phyloP scores from a whole-genome alignment of 164 flowering plant species.

The Litsea cubeba region DNA sequence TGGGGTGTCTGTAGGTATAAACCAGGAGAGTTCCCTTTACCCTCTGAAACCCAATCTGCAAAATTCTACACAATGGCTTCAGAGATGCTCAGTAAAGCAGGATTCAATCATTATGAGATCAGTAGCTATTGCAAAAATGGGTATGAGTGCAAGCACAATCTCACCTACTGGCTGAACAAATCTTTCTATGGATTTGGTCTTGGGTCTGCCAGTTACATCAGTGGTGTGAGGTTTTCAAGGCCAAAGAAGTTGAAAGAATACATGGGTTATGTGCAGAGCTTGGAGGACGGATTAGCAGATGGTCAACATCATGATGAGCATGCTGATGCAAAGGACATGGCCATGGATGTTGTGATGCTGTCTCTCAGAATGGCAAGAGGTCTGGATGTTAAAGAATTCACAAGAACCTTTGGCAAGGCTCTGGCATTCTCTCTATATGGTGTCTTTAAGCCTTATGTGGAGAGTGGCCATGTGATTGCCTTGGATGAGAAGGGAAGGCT shows the following conservation, averaged over 20 bases:
- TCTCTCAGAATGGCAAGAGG: slow-evolving; percentile 77
- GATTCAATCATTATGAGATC: slow-evolving; percentile 81
- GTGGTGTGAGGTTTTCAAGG: slow-evolving; percentile 67
- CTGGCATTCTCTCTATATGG: slow-evolving; percentile 43
- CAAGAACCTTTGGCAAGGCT: slow-evolving; percentile 51
- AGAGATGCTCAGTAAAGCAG: slow-evolving; percentile 44
- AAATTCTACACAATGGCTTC: slow-evolving; percentile 80
- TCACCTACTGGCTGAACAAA: slow-evolving; percentile 71
- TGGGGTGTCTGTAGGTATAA: slow-evolving; percentile 47
- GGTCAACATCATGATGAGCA: slow-evolving; percentile 13
- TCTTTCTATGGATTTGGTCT: slow-evolving; percentile 86
- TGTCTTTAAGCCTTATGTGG: slow-evolving; percentile 51
- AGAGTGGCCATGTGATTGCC: slow-evolving; percentile 75
- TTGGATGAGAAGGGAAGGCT: slow-evolving; percentile 52
- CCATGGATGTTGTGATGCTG: slow-evolving; percentile 77
- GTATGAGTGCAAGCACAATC: slow-evolving; percentile 77
- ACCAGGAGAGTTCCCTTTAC: slow-evolving; percentile 53
- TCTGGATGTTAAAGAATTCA: slow-evolving; percentile 51
- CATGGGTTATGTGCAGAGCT: slow-evolving; percentile 33
- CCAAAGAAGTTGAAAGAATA: slow-evolving; percentile 41
- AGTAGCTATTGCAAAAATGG: slow-evolving; percentile 78
- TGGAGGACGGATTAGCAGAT: slow-evolving; percentile 36
- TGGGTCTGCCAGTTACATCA: slow-evolving; percentile 72
- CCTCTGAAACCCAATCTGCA: slow-evolving; percentile 74
- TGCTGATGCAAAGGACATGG: slow-evolving; percentile 43